These are phyloP conservation scores for Pichiaceae sp. DNA, from an alignment of 1,139 yeast genomes.

Conservation along the genomic window DNA sequence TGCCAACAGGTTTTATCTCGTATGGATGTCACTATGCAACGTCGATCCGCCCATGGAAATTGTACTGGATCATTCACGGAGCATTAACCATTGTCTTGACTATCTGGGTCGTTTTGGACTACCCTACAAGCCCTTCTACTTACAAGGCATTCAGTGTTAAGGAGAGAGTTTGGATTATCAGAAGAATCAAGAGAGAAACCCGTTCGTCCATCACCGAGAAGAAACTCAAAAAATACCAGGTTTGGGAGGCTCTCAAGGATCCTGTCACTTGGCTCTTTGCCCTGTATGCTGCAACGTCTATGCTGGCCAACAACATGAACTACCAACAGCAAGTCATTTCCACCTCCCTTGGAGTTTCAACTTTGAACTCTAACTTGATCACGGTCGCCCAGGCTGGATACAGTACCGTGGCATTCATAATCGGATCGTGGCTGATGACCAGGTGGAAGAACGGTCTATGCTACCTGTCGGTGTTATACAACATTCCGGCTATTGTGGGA, in stretches of 20 bases:
- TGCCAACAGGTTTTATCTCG: slow-evolving; percentile 25
- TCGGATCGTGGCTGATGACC: slow-evolving; percentile 12
- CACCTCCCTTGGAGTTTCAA: slow-evolving; percentile 25
- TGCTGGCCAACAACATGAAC: slow-evolving; percentile 30
- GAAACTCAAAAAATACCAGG: slow-evolving; percentile 24
- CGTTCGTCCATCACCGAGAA: slow-evolving; percentile 27
- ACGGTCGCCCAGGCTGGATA: slow-evolving; percentile 22
- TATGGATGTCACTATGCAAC: slow-evolving; percentile 21
- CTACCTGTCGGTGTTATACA: slow-evolving; percentile 13
- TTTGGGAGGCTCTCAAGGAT: slow-evolving; percentile 27
- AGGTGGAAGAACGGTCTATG: slow-evolving; percentile 14
- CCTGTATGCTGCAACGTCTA: slow-evolving; percentile 24
- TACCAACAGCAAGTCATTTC: slow-evolving; percentile 31
- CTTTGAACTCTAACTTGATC: slow-evolving; percentile 20
- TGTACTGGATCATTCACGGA: slow-evolving; percentile 26
- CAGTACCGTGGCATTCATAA: slow-evolving; percentile 12
- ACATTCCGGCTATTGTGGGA: slow-evolving; percentile 23
- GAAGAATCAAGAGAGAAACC: slow-evolving; percentile 21
- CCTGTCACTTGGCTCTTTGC: slow-evolving; percentile 28
- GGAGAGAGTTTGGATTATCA: slow-evolving; percentile 25
- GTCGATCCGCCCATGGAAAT: slow-evolving; percentile 24
- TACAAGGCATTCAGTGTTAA: slow-evolving; percentile 21
- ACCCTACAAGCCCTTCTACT: slow-evolving; percentile 28
- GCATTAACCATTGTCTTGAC: slow-evolving; percentile 23
- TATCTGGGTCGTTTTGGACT: slow-evolving; percentile 18